Conservation (phyloP, 2,329 filamentous ascomycete species). For the Hypoxylon sp. region DNA sequence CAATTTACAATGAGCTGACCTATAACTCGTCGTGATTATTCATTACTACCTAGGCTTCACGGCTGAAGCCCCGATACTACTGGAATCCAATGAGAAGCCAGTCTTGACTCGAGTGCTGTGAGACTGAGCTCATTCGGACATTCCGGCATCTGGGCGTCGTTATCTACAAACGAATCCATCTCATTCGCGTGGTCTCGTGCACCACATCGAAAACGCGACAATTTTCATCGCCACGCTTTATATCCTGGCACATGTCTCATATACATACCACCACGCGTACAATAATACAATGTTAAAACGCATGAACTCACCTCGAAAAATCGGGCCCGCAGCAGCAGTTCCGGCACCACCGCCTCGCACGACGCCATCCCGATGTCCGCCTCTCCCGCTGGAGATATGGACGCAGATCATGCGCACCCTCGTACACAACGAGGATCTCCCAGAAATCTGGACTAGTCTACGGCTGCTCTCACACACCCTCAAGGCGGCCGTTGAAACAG, state of each 20-base stretch:
- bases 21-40: no score
- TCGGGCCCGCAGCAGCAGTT: not conserved
- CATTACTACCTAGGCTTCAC: no score
- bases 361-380: slow-evolving; percentile 16
- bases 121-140: not conserved
- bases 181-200: slow-evolving; percentile 4
- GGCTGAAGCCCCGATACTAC: no score
- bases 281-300: slow-evolving; percentile 16
- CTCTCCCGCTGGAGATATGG: slow-evolving; percentile 31
- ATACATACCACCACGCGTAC: not conserved
- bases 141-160: not conserved
- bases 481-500: slow-evolving; percentile 26
- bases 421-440: slow-evolving; percentile 15
- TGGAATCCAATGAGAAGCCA: no score
- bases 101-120: no score
- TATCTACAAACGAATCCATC: not conserved
- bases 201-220: not conserved
- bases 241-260: no score
- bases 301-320: slow-evolving; percentile 18
- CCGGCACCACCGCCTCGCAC: not conserved
- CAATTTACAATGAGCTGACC: slow-evolving; percentile 1
- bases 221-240: no score
- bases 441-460: slow-evolving; percentile 16
- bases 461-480: slow-evolving; percentile 25
- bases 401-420: slow-evolving; percentile 26